These are phyloP conservation scores for Iberis pinnata DNA, from an alignment of 345 rosid species.

Conservation along the genomic window DNA sequence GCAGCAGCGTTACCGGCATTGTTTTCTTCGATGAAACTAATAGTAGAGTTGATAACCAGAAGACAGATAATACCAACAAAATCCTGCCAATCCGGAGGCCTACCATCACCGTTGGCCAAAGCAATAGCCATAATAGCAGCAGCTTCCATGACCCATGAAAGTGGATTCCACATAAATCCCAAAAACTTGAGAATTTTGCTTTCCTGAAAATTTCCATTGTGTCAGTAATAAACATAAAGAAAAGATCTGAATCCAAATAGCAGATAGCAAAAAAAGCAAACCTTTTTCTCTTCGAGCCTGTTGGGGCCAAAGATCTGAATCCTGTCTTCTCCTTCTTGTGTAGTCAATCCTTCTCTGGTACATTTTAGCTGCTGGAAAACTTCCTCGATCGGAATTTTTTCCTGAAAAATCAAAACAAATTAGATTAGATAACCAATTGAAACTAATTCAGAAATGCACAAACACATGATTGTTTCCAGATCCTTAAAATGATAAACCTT, in stretches of 20 bases:
- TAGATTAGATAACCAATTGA: background rate
- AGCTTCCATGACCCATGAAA: slow-evolving; percentile 91
- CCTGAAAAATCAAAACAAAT: slow-evolving; percentile 35
- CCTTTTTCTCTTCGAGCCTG: slow-evolving; percentile 94
- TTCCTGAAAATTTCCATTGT: slow-evolving; percentile 38
- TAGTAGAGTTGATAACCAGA: slow-evolving; percentile 77
- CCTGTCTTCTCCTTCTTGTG: slow-evolving; percentile 63
- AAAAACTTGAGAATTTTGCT: slow-evolving; percentile 70
- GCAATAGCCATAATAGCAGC: slow-evolving; percentile 91
- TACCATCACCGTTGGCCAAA: slow-evolving; percentile 60
- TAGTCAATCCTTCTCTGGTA: slow-evolving; percentile 51
- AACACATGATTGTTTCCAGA: background rate
- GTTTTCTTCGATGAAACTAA: slow-evolving; percentile 88
- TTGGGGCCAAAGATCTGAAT: slow-evolving; percentile 85
- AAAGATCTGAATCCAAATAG: no score
- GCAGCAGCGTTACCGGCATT: slow-evolving; percentile 92
- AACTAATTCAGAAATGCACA: background rate
- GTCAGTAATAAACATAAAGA: background rate
- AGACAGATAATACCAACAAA: slow-evolving; percentile 76
- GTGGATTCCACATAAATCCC: slow-evolving; percentile 93
- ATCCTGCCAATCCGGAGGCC: slow-evolving; percentile 93
- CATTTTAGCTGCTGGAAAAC: slow-evolving; percentile 92
- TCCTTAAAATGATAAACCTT: slow-evolving; percentile 8
- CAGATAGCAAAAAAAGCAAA: slow-evolving; percentile 1
- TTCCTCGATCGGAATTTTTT: slow-evolving; percentile 77